Evolutionary conservation across 108 stramenopile species (phyloP), one percentile per base, ranked within the genome.

Genomic region (Nitzschia putrida): DNA sequence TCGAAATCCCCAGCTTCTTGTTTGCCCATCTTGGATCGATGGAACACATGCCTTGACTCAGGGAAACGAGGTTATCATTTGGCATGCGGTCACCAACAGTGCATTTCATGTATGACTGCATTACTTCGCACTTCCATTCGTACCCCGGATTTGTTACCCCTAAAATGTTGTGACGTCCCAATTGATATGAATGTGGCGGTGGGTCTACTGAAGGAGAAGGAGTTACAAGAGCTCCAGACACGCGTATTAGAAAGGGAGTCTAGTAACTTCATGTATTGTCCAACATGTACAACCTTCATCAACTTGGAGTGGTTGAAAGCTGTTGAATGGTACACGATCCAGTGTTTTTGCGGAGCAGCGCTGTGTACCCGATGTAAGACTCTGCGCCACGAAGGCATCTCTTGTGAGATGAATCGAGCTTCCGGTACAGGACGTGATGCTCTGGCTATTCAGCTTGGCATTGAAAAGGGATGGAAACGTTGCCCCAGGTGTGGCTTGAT

Each of bases 211-310:
- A 20, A 69, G 20, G 34, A 34, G 13, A 49, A 58, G 7, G 78
- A 79, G 29, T 61, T 52, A 16, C 21, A 53, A 29, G 20, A 45
- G 26, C n/a, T 85, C 24, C 51, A 54, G 40, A 38, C 54, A 23
- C 25, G 78, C 25, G 64, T 70, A 16, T 26, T 47, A 49, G 84
- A 85, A 50, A 66, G 70, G 0, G 56, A 66, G 34, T 80, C 78
- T 11, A 71, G 24, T 40, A 80, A 79, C 50, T 81, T 81, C 63
- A 81, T 85, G 78, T 79, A 81, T 53, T 85, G 84, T 57, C 80
- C 80, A 3, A 69, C 66, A 4, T 85, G 84, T 61, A 76, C 44
- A 24, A 47, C 53, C 38, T 85, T 85, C 64, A 57, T 79, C 11
- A 85, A 85, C 54, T 71, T 85, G 0, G 84, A 85, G 69, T 41